Evolutionary conservation across 305 asterid species (phyloP).

Genomic region (Fraxinus nigra): DNA sequence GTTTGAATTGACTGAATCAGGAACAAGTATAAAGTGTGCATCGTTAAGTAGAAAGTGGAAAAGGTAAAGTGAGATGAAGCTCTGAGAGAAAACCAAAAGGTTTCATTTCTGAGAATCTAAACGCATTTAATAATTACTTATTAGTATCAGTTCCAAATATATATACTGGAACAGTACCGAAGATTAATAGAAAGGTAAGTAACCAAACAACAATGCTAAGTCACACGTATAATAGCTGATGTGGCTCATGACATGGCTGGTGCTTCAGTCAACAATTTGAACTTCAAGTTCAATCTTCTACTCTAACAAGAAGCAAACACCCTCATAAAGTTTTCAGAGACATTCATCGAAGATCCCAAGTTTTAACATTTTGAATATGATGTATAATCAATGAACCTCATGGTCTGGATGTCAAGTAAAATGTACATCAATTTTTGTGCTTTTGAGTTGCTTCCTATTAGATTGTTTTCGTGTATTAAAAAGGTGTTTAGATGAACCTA

Average conservation of each 20-base stretch:
- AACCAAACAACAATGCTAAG: background rate
- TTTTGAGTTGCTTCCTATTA: slow-evolving; percentile 4
- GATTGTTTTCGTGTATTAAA: slow-evolving; percentile 2
- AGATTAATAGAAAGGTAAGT: background rate
- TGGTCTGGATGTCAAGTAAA: slow-evolving; percentile 1
- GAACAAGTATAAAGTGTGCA: background rate
- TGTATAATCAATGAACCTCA: slow-evolving; percentile 4
- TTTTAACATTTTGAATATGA: background rate
- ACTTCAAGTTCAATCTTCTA: background rate
- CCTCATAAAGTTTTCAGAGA: background rate
- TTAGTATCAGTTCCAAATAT: background rate
- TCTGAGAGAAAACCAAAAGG: background rate
- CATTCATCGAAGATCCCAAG: background rate
- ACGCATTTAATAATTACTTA: background rate
- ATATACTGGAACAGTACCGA: background rate
- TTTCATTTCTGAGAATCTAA: background rate
- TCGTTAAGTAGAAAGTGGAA: background rate
- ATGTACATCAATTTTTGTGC: background rate
- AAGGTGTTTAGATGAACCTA: slow-evolving; percentile 6
- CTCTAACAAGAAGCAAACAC: background rate
- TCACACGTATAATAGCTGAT: background rate
- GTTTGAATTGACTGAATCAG: background rate
- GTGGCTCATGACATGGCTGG: background rate
- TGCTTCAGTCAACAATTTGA: background rate
- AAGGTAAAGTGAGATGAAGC: background rate